These are phyloP conservation scores for Macrolepiota fuliginosa DNA, from an alignment of 768 basidiomycete genomes.

Conservation along the genomic window DNA sequence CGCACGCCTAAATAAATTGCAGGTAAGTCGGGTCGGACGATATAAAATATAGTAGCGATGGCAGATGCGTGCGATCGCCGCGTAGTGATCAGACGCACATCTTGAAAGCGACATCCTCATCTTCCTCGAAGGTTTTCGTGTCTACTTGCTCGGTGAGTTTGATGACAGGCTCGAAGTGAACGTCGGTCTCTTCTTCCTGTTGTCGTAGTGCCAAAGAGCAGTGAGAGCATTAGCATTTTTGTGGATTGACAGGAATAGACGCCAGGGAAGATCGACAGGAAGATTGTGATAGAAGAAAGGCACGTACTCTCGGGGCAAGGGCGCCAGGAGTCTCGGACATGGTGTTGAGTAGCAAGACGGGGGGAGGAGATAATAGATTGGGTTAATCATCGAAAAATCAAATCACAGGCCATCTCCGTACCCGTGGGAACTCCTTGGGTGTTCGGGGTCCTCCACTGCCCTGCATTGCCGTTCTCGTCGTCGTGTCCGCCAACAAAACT, in stretches of 20 bases:
- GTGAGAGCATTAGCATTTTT: constrained; percentile 20
- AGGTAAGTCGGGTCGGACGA: constrained; percentile 11
- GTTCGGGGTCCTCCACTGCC: constrained; percentile 4
- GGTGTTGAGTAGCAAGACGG: constrained; percentile 27
- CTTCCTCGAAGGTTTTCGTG: constrained; percentile 92
- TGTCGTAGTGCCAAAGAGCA: constrained; percentile 17
- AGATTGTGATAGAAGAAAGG: constrained; percentile 19
- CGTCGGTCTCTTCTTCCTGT: constrained; percentile 79
- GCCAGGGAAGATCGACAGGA: not conserved
- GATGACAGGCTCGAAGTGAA: constrained; percentile 95
- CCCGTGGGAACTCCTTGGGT: constrained; percentile 3
- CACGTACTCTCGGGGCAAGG: constrained; percentile 69
- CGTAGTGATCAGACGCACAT: constrained; percentile 59
- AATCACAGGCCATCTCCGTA: constrained; percentile 12
- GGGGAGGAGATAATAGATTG: constrained; percentile 21
- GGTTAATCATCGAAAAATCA: constrained; percentile 12
- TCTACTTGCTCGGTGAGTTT: constrained; percentile 95
- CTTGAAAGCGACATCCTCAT: constrained; percentile 92
- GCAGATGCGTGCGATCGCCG: constrained; percentile 28
- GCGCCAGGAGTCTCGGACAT: constrained; percentile 64
- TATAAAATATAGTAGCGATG: constrained; percentile 23
- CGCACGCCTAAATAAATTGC: constrained; percentile 68
- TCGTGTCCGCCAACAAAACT: constrained; percentile 11
- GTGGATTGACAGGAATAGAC: constrained; percentile 9
- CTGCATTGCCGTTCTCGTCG: constrained; percentile 2